phyloP scores from a whole-genome alignment of 345 rosid genomes.

The Populus davidiana region DNA sequence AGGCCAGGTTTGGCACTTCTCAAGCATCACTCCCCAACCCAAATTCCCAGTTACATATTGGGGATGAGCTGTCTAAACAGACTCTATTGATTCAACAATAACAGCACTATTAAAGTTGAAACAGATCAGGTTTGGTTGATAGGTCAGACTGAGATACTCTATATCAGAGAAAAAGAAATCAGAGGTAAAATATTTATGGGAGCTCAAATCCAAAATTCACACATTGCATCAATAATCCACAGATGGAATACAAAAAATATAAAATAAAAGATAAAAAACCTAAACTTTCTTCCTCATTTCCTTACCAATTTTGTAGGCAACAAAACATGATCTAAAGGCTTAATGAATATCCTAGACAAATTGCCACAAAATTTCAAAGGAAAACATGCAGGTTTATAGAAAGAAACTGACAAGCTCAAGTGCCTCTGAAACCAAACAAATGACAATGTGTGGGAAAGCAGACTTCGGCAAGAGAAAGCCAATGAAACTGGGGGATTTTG shows the following conservation, averaged over 20 bases:
- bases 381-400: not conserved
- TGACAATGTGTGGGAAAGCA: not conserved
- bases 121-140: not conserved
- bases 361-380: not conserved
- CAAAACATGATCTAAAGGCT: not conserved
- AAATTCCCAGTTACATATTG: not conserved
- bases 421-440: not conserved
- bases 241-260: not conserved
- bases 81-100: not conserved
- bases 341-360: not conserved
- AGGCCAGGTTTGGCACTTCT: not conserved
- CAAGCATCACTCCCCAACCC: not conserved
- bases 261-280: too few species aligned
- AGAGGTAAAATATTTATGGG: not conserved
- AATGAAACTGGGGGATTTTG: not conserved
- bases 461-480: not conserved
- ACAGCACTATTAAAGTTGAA: not conserved
- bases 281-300: not conserved
- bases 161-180: not conserved
- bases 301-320: not conserved
- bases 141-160: not conserved
- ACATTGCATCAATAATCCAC: not conserved
- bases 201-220: not conserved
- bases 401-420: not conserved
- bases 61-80: not conserved